Evolutionary conservation across 192 early-diverging fungal genomes (phyloP).

Genomic region (Backusella liffmaniae): DNA sequence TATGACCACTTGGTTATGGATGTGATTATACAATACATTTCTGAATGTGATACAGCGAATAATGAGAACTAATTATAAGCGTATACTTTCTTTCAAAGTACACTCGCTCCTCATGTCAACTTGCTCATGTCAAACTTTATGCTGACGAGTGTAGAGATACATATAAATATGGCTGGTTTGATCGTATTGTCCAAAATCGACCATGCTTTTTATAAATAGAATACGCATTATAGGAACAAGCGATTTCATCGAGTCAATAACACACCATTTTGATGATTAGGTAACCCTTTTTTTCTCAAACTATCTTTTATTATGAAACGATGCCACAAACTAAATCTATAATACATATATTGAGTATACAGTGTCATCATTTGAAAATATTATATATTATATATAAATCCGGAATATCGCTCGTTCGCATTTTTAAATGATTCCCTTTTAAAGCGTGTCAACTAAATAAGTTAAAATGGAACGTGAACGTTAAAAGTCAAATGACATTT

Average conservation of each 20-base stretch:
- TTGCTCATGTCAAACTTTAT: not conserved
- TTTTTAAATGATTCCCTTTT: not conserved
- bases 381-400: not conserved
- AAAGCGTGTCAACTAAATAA: not conserved
- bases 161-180: too few species aligned
- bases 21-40: not conserved
- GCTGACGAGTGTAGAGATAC: too few species aligned
- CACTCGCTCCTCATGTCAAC: not conserved
- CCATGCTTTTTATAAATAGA: too few species aligned
- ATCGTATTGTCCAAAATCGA: too few species aligned
- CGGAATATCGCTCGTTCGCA: not conserved
- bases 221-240: too few species aligned
- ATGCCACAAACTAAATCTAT: too few species aligned
- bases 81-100: too few species aligned
- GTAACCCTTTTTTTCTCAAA: not conserved
- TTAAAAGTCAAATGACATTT: not conserved
- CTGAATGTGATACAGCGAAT: not conserved
- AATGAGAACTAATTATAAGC: too few species aligned
- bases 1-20: conserved; percentile 2
- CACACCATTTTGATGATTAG: not conserved
- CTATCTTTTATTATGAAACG: not conserved
- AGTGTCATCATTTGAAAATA: too few species aligned
- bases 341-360: too few species aligned
- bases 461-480: conserved; percentile 2
- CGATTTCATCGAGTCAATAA: too few species aligned